Evolutionary conservation across 768 basidiomycete genomes (phyloP), one percentile per base, ranked within the genome.

Genomic region (Terana coerulea): DNA sequence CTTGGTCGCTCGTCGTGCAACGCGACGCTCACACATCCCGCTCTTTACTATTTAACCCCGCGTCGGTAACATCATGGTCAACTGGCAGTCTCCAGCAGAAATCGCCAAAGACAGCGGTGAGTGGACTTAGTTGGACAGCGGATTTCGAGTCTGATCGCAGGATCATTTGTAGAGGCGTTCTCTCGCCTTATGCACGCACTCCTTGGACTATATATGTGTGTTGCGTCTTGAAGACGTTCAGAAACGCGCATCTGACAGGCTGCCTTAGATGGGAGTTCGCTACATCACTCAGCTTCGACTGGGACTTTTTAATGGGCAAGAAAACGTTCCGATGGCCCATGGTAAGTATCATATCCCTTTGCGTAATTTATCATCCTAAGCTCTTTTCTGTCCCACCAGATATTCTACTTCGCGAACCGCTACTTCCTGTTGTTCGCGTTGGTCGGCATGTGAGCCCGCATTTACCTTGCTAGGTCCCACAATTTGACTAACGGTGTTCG

Each of bases 321-420:
- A 79, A 76, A 58, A 70, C 59, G 41, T 86, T 86, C 65, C 75
- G 69, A 39, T 86, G 85, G 85, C 84, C 85, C 45, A 67, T 87
- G 79, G 84, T 86, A 61, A 36, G 70, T 43, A 12, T 47, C 9
- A 6, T 15, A 11, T 11, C 47, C 28, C 17, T 22, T 52, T 5
- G 22, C n/a, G 3, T n/a, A n/a, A n/a, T n/a, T n/a, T n/a, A n/a
- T n/a, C n/a, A n/a, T n/a, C n/a, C n/a, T n/a, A n/a, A n/a, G n/a
- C n/a, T n/a, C n/a, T n/a, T n/a, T n/a, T n/a, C n/a, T n/a, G n/a
- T n/a, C n/a, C 7, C 44, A 29, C 19, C 51, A 86, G 84, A 67
- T 75, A 39, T 85, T 86, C 61, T 88, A 88, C 64, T 87, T 88
- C 65, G 64, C 81, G 40, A 81, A 83, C 56, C 78, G 86, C 45